phyloP scores from a whole-genome alignment of 164 flowering plant species.

The Akebia trifoliata region DNA sequence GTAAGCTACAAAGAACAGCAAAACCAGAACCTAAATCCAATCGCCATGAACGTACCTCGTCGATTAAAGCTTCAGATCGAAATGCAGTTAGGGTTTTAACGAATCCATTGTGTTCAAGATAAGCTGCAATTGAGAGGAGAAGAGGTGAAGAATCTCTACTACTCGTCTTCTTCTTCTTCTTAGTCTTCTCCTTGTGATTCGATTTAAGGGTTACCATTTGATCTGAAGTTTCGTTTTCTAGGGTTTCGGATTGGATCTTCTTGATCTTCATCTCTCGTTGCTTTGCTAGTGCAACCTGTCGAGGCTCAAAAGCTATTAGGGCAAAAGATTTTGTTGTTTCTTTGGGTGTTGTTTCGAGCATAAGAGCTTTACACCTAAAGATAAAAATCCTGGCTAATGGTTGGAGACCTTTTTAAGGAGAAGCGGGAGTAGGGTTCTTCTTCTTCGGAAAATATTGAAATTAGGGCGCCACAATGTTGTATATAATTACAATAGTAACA shows the following conservation, averaged over 20 bases:
- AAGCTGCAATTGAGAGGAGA: constrained; percentile 42
- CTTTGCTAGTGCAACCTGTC: constrained; percentile 41
- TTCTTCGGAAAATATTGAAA: no score
- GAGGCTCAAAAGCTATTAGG: constrained; percentile 45
- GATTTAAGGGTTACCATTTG: not conserved
- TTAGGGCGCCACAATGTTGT: no score
- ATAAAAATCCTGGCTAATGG: no score
- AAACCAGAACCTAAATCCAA: not conserved
- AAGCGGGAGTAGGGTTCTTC: no score
- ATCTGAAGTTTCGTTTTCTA: not conserved
- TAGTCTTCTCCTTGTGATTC: not conserved
- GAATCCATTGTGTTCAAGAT: constrained; percentile 45
- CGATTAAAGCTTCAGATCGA: constrained; percentile 42
- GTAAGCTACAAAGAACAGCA: not conserved
- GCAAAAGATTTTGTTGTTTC: not conserved
- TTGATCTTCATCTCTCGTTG: constrained; percentile 11
- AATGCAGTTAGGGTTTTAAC: constrained; percentile 52
- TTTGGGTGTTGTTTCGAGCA: not conserved
- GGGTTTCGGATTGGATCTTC: constrained; percentile 1
- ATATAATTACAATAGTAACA: no score
- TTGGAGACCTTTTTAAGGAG: no score
- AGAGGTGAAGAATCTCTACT: not conserved
- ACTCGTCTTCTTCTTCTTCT: constrained; percentile 14
- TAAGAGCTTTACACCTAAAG: no score
- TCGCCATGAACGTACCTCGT: constrained; percentile 18